These are phyloP conservation scores for Aspergillus aculeatus DNA, from an alignment of 2,329 filamentous ascomycete species.

Conservation along the genomic window DNA sequence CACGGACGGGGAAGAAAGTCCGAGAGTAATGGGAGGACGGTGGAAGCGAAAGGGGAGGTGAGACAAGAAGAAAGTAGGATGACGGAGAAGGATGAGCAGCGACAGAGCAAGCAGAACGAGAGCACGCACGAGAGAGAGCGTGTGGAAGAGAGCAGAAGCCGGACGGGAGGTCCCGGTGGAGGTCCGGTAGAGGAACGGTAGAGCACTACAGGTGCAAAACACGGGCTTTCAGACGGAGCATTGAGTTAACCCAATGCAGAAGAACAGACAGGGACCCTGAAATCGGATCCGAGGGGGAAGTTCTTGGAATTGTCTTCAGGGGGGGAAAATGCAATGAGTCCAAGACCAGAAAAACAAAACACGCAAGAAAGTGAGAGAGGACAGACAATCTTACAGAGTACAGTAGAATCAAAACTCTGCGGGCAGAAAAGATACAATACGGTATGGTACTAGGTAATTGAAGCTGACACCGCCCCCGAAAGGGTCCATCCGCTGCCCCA, in stretches of 20 bases:
- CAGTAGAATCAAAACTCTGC: not conserved
- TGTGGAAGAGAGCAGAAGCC: conserved; percentile 15
- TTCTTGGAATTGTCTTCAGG: not conserved
- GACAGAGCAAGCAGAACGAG: conserved; percentile 1
- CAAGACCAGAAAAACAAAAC: not conserved
- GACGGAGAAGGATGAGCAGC: conserved; percentile 7
- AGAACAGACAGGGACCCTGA: not conserved
- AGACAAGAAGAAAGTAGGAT: conserved; percentile 14
- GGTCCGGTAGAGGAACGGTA: conserved; percentile 2
- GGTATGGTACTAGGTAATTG: not conserved
- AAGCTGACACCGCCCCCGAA: not conserved
- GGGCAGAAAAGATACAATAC: not conserved
- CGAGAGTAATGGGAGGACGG: conserved; percentile 11
- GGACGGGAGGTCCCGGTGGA: conserved; percentile 17
- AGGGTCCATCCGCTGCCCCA: not conserved
- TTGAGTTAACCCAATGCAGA: not conserved
- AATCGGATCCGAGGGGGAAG: not conserved
- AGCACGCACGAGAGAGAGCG: not conserved
- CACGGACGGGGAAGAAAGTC: conserved; percentile 3
- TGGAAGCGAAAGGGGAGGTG: conserved; percentile 10
- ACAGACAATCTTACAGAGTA: no score
- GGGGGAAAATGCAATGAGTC: not conserved
- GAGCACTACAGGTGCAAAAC: conserved; percentile 7
- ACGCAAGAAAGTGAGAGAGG: not conserved
- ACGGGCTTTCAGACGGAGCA: not conserved